Percentiles rank a stretch among this genome's conserved stretches.
phyloP scores from a whole-genome alignment of 1,284 basidiomycete species.

The Boletus semigastroideus region DNA sequence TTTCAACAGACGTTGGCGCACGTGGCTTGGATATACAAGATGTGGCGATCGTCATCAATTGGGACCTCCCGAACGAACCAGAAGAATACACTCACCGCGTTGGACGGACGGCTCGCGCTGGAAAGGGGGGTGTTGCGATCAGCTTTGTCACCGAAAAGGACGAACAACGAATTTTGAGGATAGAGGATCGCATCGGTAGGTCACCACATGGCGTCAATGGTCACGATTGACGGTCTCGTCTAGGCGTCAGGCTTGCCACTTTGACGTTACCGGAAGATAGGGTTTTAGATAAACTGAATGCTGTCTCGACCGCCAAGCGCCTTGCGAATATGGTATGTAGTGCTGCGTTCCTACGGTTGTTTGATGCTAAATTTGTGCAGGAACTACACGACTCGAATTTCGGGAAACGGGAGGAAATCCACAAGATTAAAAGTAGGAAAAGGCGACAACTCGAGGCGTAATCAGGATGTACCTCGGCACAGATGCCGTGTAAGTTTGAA shows the following conservation, averaged over 20 bases:
- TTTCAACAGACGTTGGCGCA: constrained; percentile 94
- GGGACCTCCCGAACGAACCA: constrained; percentile 85
- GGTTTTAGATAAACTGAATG: constrained; percentile 86
- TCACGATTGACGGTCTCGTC: background rate
- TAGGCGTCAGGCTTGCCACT: constrained; percentile 75
- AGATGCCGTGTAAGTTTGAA: constrained; percentile 8
- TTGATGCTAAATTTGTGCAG: constrained; percentile 41
- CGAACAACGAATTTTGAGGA: constrained; percentile 78
- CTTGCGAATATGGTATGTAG: constrained; percentile 88
- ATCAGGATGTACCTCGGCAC: constrained; percentile 18
- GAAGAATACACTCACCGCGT: constrained; percentile 83
- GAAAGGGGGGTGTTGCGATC: constrained; percentile 84
- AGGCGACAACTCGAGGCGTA: constrained; percentile 27
- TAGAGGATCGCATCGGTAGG: constrained; percentile 87
- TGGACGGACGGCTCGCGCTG: constrained; percentile 92
- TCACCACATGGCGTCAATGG: constrained; percentile 14
- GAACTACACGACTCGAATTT: constrained; percentile 91
- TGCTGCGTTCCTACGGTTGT: background rate
- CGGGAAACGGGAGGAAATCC: constrained; percentile 83
- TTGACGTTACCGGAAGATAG: constrained; percentile 77
- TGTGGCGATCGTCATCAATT: constrained; percentile 94
- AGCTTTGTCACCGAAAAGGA: constrained; percentile 96
- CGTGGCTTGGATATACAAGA: constrained; percentile 95
- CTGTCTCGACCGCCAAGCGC: constrained; percentile 89
- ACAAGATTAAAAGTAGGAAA: constrained; percentile 61